Percentiles rank a stretch among this genome's conserved stretches.
Conservation (phyloP, 1,284 basidiomycete genomes). For the Xerocomus amazonicus region DNA sequence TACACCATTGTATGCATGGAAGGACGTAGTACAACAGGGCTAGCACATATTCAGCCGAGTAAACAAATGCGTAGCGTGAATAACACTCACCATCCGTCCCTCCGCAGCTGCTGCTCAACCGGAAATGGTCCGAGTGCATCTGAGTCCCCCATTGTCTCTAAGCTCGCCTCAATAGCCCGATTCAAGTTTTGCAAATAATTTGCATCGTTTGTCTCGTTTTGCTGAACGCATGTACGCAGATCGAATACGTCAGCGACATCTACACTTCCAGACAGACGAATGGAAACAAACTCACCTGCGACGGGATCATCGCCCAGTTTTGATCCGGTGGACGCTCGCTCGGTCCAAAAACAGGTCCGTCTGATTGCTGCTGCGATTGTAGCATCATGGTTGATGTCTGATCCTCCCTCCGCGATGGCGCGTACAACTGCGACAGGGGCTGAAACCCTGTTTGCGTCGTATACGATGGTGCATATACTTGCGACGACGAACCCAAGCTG, state of each 20-base stretch:
- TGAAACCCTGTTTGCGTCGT: conserved; percentile 1
- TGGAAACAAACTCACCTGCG: conserved; percentile 45
- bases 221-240: conserved; percentile 23
- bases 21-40: conserved; percentile 64
- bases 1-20: conserved; percentile 49
- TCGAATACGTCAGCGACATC: conserved; percentile 1
- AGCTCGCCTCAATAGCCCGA: conserved; percentile 64
- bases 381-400: background rate
- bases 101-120: conserved; percentile 49
- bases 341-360: conserved; percentile 47
- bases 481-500: conserved; percentile 4
- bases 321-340: conserved; percentile 58
- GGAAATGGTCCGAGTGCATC: conserved; percentile 40
- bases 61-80: background rate
- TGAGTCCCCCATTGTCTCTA: conserved; percentile 36
- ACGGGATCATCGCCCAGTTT: conserved; percentile 64
- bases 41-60: conserved; percentile 25
- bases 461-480: conserved; percentile 16
- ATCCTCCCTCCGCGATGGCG: conserved; percentile 7
- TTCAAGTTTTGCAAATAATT: conserved; percentile 57
- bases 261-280: background rate
- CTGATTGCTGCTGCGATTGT: conserved; percentile 23
- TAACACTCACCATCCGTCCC: conserved; percentile 51
- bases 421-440: conserved; percentile 7
- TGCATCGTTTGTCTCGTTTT: conserved; percentile 34